phyloP scores from a whole-genome alignment of 345 rosid species.

The Streptanthus diversifolius region DNA sequence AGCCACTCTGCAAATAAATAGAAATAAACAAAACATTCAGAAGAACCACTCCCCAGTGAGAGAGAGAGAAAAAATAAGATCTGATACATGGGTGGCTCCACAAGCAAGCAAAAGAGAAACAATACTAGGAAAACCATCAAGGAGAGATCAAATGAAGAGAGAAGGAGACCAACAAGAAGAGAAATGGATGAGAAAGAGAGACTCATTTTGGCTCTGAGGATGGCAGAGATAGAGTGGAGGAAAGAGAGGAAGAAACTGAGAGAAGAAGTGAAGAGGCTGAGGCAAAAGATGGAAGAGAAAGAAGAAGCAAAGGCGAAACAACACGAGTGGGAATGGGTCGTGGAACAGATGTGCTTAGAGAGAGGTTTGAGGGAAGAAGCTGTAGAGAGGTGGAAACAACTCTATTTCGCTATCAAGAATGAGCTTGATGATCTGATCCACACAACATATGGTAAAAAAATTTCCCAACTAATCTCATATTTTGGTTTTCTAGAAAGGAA shows the following conservation, averaged over 20 bases:
- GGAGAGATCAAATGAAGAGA: conserved; percentile 46
- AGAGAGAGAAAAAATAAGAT: neutral
- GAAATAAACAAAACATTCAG: neutral
- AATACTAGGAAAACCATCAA: conserved; percentile 10
- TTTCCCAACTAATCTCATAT: neutral
- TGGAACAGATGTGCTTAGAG: conserved; percentile 66
- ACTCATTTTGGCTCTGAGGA: conserved; percentile 41
- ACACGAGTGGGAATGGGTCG: conserved; percentile 36
- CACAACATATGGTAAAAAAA: conserved; percentile 41
- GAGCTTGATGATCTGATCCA: conserved; percentile 86
- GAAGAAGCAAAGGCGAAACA: conserved; percentile 39
- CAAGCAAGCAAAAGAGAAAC: conserved; percentile 42
- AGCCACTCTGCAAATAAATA: conserved; percentile 6
- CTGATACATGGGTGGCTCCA: conserved; percentile 44
- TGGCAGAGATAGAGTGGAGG: conserved; percentile 61
- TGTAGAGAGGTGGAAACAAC: conserved; percentile 78
- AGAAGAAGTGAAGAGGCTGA: conserved; percentile 59
- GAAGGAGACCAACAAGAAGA: conserved; percentile 42
- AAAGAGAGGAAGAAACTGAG: conserved; percentile 60
- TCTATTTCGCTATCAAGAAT: conserved; percentile 71
- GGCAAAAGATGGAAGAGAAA: conserved; percentile 43
- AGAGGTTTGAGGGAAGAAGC: conserved; percentile 66
- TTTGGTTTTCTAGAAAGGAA: neutral
- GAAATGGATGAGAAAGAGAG: conserved; percentile 49
- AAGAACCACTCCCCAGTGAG: neutral